Conservation (phyloP, 2,329 filamentous ascomycete species). For the Pyrenophora teres region DNA sequence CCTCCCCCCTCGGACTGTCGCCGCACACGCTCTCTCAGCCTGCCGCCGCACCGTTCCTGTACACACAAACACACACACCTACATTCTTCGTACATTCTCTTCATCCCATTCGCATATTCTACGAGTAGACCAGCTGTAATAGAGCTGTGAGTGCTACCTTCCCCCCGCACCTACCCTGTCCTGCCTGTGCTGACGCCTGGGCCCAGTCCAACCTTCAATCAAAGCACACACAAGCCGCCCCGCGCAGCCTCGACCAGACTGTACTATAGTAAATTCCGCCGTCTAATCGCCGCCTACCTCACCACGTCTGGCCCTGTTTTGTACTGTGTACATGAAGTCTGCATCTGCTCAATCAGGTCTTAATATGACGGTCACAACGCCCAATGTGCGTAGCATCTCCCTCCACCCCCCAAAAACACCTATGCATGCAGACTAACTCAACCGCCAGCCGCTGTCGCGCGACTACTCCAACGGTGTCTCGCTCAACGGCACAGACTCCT, state of each 20-base stretch:
- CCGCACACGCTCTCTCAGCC: constrained; percentile 11
- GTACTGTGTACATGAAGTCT: constrained; percentile 24
- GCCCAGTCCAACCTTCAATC: constrained; percentile 32
- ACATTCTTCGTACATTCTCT: constrained; percentile 22
- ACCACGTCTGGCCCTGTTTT: not conserved
- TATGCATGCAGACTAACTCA: constrained; percentile 9
- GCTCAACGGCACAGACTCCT: constrained; percentile 34
- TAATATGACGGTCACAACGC: constrained; percentile 39
- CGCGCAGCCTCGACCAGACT: constrained; percentile 16
- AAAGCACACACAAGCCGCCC: constrained; percentile 31
- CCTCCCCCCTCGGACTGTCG: constrained; percentile 17
- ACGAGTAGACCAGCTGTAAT: constrained; percentile 18
- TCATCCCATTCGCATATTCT: constrained; percentile 11
- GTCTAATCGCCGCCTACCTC: constrained; percentile 11
- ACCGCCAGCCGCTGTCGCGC: constrained; percentile 35
- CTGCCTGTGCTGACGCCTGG: constrained; percentile 43
- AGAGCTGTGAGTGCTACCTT: constrained; percentile 22
- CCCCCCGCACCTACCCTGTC: constrained; percentile 12
- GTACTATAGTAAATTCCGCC: constrained; percentile 6
- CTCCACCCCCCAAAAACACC: not conserved
- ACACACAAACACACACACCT: constrained; percentile 18
- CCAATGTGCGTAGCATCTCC: constrained; percentile 34
- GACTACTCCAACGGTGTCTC: constrained; percentile 36
- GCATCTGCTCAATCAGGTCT: constrained; percentile 20
- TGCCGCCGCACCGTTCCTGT: constrained; percentile 27